phyloP scores from a whole-genome alignment of 768 basidiomycete species.

The Suillus spraguei region DNA sequence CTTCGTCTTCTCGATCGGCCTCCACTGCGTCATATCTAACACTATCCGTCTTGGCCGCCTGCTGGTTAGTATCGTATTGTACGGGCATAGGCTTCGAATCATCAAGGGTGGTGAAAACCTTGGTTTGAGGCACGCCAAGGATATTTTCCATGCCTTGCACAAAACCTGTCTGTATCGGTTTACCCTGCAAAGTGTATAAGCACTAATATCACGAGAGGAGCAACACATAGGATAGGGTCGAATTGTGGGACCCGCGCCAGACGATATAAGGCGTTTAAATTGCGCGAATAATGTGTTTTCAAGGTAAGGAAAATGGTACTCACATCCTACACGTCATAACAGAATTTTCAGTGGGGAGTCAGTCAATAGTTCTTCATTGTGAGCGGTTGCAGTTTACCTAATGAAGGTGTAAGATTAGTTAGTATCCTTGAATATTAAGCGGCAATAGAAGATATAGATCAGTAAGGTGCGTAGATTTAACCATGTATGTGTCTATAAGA shows the following conservation, averaged over 20 bases:
- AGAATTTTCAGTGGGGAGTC: not conserved
- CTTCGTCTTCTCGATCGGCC: constrained; percentile 65
- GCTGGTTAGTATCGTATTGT: constrained; percentile 13
- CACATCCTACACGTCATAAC: constrained; percentile 38
- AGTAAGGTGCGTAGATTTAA: constrained; percentile 49
- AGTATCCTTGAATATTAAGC: not conserved
- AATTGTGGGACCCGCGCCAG: constrained; percentile 61
- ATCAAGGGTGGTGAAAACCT: constrained; percentile 15
- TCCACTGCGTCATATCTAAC: constrained; percentile 52
- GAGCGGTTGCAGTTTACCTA: constrained; percentile 10
- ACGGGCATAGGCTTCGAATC: constrained; percentile 6
- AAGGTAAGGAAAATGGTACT: constrained; percentile 29
- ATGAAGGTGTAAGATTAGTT: not conserved
- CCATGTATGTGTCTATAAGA: constrained; percentile 86
- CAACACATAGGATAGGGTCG: constrained; percentile 58
- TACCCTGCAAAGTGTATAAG: constrained; percentile 43
- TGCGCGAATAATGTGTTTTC: constrained; percentile 75
- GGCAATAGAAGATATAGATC: constrained; percentile 14
- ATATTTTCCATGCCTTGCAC: constrained; percentile 78
- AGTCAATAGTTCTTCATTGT: not conserved
- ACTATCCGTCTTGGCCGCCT: constrained; percentile 5
- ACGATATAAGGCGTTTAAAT: constrained; percentile 64
- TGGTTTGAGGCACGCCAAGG: constrained; percentile 53
- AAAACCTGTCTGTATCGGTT: constrained; percentile 79
- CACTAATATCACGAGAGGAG: constrained; percentile 13